Evolutionary conservation across 2,329 filamentous ascomycete species (phyloP).

Genomic region (Didymella sp.): DNA sequence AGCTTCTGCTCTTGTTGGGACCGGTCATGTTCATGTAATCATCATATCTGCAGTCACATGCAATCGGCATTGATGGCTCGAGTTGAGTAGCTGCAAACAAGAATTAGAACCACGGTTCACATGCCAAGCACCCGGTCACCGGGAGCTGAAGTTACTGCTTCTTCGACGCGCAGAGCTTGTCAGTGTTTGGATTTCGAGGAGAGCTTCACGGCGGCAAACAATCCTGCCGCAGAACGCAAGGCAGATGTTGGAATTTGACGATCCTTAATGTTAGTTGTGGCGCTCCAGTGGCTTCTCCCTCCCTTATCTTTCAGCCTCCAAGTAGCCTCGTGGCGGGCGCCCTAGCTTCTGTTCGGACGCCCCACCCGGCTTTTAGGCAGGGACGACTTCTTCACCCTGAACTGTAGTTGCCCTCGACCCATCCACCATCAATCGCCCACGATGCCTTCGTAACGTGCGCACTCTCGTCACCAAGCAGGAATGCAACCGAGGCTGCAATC

Average conservation of each 20-base stretch:
- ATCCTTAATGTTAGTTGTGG: neutral
- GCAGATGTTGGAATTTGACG: neutral
- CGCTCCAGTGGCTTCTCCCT: neutral
- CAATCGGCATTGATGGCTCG: constrained; percentile 1
- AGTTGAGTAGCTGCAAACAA: neutral
- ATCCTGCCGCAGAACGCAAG: neutral
- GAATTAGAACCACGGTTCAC: neutral
- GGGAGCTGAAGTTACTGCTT: neutral
- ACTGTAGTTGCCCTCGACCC: constrained; percentile 18
- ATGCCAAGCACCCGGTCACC: constrained; percentile 7
- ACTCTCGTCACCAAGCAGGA: constrained; percentile 20
- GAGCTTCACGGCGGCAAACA: neutral
- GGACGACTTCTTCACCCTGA: constrained; percentile 4
- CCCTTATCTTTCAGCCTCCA: constrained; percentile 1
- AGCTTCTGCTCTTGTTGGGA: neutral
- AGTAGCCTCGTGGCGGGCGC: neutral
- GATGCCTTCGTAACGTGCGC: constrained; percentile 19
- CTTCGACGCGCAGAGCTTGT: constrained; percentile 1
- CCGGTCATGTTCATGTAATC: neutral
- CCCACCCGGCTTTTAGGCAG: constrained; percentile 7
- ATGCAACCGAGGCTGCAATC: constrained; percentile 19
- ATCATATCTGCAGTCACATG: neutral
- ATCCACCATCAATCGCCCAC: constrained; percentile 20
- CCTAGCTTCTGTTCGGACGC: neutral
- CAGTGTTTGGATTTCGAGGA: neutral